These are phyloP conservation scores for rapeseed (Brassica napus) DNA, from an alignment of 345 rosid genomes.

Conservation along the genomic window Da-Ae NC_063435.1:478001-478500, in stretches of 20 bases:
- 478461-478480: constrained; percentile 53
- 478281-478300: constrained; percentile 67
- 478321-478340: constrained; percentile 14
- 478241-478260: constrained; percentile 95
- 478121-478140: constrained; percentile 66
- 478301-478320: constrained; percentile 11
- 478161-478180: constrained; percentile 5
- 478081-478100: constrained; percentile 67
- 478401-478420: constrained; percentile 67
- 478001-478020: constrained; percentile 5
- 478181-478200: constrained; percentile 13
- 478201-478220: not conserved
- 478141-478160: constrained; percentile 56
- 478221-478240: constrained; percentile 51
- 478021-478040: not conserved
- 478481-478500: constrained; percentile 4
- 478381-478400: constrained; percentile 96
- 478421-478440: constrained; percentile 57
- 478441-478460: constrained; percentile 51
- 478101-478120: constrained; percentile 70
- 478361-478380: constrained; percentile 85
- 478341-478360: constrained; percentile 16
- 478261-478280: constrained; percentile 89
- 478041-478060: constrained; percentile 75
- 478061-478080: constrained; percentile 99